Evolutionary conservation across 768 basidiomycete species (phyloP).

Genomic region (Gelatoporia subvermispora): DNA sequence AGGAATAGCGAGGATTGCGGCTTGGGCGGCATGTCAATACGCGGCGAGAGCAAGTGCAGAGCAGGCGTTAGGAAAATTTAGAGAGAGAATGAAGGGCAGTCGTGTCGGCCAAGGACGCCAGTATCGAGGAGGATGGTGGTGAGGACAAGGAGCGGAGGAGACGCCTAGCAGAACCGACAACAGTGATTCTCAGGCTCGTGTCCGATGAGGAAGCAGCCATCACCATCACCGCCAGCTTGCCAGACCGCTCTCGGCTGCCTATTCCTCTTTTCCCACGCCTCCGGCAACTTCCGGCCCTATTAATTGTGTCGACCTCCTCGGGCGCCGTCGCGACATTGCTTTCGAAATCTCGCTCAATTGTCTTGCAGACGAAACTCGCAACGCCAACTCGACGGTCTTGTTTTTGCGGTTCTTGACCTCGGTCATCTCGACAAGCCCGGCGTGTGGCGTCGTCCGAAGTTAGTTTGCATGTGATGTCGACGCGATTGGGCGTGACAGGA

Average conservation of each 20-base stretch:
- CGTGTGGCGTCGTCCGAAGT: too few relatives aligned
- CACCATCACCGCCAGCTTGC: constrained; percentile 1
- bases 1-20: constrained; percentile 60
- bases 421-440: too few relatives aligned
- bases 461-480: too few relatives aligned
- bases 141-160: not conserved
- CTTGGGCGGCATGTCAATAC: constrained; percentile 30
- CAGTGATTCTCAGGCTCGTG: constrained; percentile 2
- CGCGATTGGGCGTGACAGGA: too few relatives aligned
- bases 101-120: constrained; percentile 1
- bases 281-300: not conserved
- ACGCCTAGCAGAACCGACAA: constrained; percentile 2
- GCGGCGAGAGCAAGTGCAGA: not conserved
- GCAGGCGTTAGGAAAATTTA: not conserved
- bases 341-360: too few relatives aligned
- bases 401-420: too few relatives aligned
- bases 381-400: too few relatives aligned
- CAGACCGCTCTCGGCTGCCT: not conserved
- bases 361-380: too few relatives aligned
- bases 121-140: constrained; percentile 3
- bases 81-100: not conserved
- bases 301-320: too few relatives aligned
- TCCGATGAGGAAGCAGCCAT: constrained; percentile 3
- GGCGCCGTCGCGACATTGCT: too few relatives aligned
- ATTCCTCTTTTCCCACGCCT: not conserved